Base-by-base conservation (phyloP, 768 basidiomycete genomes). In the Stropharia rugosoannulata region DNA sequence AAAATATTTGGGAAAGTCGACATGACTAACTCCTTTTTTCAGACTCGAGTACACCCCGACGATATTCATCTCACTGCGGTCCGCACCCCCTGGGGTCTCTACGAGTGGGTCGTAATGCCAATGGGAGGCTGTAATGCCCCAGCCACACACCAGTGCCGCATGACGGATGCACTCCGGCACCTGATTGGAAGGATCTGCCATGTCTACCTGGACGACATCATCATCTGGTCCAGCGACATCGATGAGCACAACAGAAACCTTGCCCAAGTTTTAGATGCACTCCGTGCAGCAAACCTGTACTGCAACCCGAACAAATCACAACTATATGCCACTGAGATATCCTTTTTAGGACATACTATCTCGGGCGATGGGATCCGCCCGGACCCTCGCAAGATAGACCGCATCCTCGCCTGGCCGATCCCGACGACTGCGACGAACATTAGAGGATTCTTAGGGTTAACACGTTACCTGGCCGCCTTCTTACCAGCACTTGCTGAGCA, bases 71-170 rank as follows among this genome's bases (percentile, higher is more conserved):
- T 63, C 32, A 76, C 74, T 0, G 75, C 74, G 0, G 71, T 78
- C 2, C 55, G 59, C 0, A 79, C 74, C 0, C 75, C 71, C 0
- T 73, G 69, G 40, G 73, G 78, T 0, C 56, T 69, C 0, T 78
- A 70, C 48, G 73, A 81, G 55, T 79, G 70, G 68, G 40, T 62
- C 0, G 75, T 77, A 2, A 77, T 78, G 75, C 76, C 57, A 5
- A 63, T 47, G 68, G 64, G 60, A 0, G 40, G 64, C 69, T 0
- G 45, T 67, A 0, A 22, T 22, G 22, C 22, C 22, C 22, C 22
- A 22, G 22, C 22, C 2, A 64, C 64, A 9, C 67, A 74, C 27
- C 70, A 73, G 41, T 49, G 60, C 0, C 57, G 60, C 0, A 60
- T 70, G 15, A 64, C 55, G 0, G 52, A 49, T 4, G 68, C 68